These are phyloP conservation scores for Psilocybe azurescens DNA, from an alignment of 768 basidiomycete genomes.

Conservation along the genomic window DNA sequence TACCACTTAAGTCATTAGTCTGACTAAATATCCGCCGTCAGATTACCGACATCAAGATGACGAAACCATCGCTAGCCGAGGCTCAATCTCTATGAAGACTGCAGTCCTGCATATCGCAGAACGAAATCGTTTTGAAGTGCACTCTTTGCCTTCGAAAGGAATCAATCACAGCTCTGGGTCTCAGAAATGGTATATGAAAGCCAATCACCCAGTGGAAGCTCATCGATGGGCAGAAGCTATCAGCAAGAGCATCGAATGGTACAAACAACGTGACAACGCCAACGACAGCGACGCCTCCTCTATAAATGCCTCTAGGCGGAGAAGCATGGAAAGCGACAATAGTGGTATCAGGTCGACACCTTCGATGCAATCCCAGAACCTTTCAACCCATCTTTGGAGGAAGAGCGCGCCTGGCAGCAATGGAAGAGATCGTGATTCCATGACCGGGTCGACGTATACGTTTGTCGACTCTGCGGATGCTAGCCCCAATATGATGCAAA, in stretches of 20 bases:
- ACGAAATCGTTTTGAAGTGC: conserved; percentile 83
- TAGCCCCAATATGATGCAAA: conserved; percentile 19
- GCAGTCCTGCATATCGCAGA: conserved; percentile 70
- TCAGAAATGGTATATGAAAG: conserved; percentile 85
- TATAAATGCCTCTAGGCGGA: conserved; percentile 19
- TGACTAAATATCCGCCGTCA: conserved; percentile 27
- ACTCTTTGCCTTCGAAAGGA: conserved; percentile 58
- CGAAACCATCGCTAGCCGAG: conserved; percentile 83
- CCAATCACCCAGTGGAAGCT: conserved; percentile 89
- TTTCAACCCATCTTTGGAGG: conserved; percentile 24
- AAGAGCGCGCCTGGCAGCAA: conserved; percentile 14
- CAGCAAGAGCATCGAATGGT: conserved; percentile 74
- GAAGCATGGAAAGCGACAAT: conserved; percentile 43
- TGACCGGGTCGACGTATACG: conserved; percentile 14
- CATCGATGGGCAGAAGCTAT: conserved; percentile 86
- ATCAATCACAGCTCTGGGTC: conserved; percentile 43
- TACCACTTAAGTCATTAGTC: background rate
- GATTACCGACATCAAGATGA: conserved; percentile 92
- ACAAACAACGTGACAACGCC: conserved; percentile 40
- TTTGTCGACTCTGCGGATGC: conserved; percentile 25
- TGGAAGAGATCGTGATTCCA: conserved; percentile 16
- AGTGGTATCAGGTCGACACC: conserved; percentile 36
- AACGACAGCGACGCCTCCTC: conserved; percentile 27
- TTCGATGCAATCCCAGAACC: conserved; percentile 26
- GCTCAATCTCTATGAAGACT: conserved; percentile 86